Evolutionary conservation across 2,329 filamentous ascomycete species (phyloP), one percentile per base, ranked within the genome.

Genomic region (Myriosclerotinia duriaeana): DNA sequence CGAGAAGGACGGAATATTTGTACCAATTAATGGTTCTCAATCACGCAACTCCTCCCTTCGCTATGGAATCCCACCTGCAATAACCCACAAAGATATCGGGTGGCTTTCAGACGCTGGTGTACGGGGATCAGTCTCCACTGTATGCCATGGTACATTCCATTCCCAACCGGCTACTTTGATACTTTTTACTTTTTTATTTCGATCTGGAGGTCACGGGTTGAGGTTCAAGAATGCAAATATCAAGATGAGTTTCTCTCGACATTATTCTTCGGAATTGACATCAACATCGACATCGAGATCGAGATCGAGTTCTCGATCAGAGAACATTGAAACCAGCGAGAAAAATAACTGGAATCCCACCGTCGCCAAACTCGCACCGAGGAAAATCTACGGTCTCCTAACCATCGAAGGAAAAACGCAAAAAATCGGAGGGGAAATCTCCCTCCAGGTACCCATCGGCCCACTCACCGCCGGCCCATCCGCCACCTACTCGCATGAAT

Each of bases 41-140:
- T 11, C 40, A 11, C 5, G 40, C 20, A 9, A 48, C 7, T n/a
- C 9, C 20, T 30, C 38, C 38, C 15, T 44, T 5, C 54, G 8
- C 8, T 44, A 26, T 40, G 38, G n/a, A 30, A 17, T 26, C 9
- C 38, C 54, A 8, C 6, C 54, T 17, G 22, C 36, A 26, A 56
- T 65, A 34, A 5, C 85, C 84, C 44, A 89, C 80, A 65, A 80
- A 78, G 40, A 88, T 80, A 67, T 81, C 81, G 54, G 84, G 83
- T 66, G 76, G 84, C 66, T 71, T 7, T 66, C 68, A 17, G 53
- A 65, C 30, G 68, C 70, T 2, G 70, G 70, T 7, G 61, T 70
- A 0, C 66, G 67, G 5, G 70, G 70, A 1, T 65, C 67, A 56
- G 68, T 71, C 15, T 66, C 64, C 7, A 70, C 64, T 9, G 67